A percentile compares a stretch with the other conserved stretches of the same genome.
These are phyloP conservation scores for Trichoderma aggressivum DNA, from an alignment of 2,329 filamentous ascomycete genomes.

Conservation along the genomic window DNA sequence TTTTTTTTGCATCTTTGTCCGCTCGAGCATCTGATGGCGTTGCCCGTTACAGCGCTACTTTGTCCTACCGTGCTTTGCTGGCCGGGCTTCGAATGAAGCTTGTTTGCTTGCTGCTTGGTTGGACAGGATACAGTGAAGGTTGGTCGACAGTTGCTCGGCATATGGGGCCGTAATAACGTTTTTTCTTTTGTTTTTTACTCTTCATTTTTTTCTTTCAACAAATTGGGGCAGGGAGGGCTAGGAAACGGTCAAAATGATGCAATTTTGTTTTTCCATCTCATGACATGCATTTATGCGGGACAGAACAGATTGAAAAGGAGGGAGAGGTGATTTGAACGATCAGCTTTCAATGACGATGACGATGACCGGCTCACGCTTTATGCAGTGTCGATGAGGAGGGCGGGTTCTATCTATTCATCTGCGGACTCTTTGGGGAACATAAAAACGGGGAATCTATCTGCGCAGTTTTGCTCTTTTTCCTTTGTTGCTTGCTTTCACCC, in stretches of 20 bases:
- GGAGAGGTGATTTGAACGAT: conserved; percentile 19
- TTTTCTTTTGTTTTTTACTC: background rate
- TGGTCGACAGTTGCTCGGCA: background rate
- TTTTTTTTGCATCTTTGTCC: background rate
- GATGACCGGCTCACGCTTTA: conserved; percentile 18
- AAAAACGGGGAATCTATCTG: conserved; percentile 27
- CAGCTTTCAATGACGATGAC: conserved; percentile 15
- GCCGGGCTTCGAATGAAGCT: background rate
- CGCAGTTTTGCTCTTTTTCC: conserved; percentile 20
- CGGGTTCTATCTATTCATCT: conserved; percentile 14
- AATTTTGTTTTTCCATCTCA: conserved; percentile 9
- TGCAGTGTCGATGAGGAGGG: background rate
- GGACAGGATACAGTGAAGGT: background rate
- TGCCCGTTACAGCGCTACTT: background rate
- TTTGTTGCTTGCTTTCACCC: conserved; percentile 1
- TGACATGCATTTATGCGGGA: conserved; percentile 6
- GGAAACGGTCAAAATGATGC: conserved; percentile 10
- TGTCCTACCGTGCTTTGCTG: background rate
- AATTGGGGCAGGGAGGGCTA: background rate
- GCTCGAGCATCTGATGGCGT: background rate
- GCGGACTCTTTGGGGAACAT: background rate
- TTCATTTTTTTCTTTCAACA: background rate
- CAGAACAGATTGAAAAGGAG: conserved; percentile 18
- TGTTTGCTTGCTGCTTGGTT: background rate
- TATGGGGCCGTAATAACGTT: background rate